Evolutionary conservation across 345 rosid species (phyloP).

Genomic region (Excoecaria agallocha): DNA sequence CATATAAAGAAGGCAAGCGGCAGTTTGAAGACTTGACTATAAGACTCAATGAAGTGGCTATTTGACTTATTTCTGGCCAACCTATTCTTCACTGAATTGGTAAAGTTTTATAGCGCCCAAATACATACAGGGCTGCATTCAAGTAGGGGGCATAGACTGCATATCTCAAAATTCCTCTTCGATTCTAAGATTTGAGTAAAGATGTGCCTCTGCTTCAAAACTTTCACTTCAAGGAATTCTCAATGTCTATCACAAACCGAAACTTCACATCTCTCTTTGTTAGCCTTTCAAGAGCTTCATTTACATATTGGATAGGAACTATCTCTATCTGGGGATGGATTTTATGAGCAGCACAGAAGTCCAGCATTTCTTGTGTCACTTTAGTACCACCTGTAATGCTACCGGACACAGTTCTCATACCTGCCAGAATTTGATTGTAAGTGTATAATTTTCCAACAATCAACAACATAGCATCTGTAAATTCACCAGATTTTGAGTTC

Average conservation of each 20-base stretch:
- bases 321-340: conserved; percentile 70
- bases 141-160: neutral
- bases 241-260: conserved; percentile 78
- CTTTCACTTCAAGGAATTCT: conserved; percentile 63
- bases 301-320: conserved; percentile 60
- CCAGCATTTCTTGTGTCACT: conserved; percentile 73
- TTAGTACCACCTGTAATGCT: conserved; percentile 70
- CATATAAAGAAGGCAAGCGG: too few relatives aligned
- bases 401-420: conserved; percentile 59
- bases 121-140: too few relatives aligned
- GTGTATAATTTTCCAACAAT: neutral
- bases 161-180: neutral
- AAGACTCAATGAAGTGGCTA: too few relatives aligned
- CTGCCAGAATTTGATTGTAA: conserved; percentile 36
- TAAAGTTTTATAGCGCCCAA: too few relatives aligned
- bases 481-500: neutral
- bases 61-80: too few relatives aligned
- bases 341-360: conserved; percentile 67
- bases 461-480: neutral
- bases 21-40: too few relatives aligned
- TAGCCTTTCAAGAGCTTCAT: conserved; percentile 81
- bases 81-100: too few relatives aligned
- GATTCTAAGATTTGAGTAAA: neutral
- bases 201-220: neutral
- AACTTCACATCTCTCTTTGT: conserved; percentile 70